A percentile compares a stretch with the other conserved stretches of the same genome.
Evolutionary conservation across 2,329 filamentous ascomycete genomes (phyloP).

Genomic region (Fusarium duplospermum): DNA sequence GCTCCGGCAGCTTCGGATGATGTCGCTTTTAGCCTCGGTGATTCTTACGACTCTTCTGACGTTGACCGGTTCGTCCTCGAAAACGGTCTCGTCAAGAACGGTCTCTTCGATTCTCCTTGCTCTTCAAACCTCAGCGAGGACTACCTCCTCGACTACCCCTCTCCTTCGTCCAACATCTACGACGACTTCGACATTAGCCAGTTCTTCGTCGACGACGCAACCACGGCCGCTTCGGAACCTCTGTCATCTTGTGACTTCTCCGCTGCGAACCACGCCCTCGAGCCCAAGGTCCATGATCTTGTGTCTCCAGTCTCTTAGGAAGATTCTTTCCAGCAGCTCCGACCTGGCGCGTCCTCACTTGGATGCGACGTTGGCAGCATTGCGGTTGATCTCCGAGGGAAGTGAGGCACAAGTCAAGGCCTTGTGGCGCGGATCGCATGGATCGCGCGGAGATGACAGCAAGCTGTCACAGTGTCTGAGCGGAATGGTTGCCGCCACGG

Average conservation of each 20-base stretch:
- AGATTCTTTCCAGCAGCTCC: conserved; percentile 79
- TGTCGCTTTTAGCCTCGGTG: conserved; percentile 75
- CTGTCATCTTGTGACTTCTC: conserved; percentile 61
- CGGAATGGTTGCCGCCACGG: conserved; percentile 57
- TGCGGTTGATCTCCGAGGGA: conserved; percentile 77
- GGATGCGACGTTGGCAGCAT: conserved; percentile 80
- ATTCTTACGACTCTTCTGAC: conserved; percentile 75
- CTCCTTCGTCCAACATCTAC: conserved; percentile 66
- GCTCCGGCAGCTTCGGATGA: conserved; percentile 67
- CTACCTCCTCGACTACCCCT: conserved; percentile 48
- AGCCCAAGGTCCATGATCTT: conserved; percentile 66
- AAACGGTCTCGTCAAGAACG: conserved; percentile 57
- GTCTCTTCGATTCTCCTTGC: conserved; percentile 78
- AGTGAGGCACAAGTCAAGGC: conserved; percentile 59
- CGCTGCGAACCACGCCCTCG: conserved; percentile 64
- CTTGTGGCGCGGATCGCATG: conserved; percentile 48
- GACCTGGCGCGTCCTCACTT: conserved; percentile 77
- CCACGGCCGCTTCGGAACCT: conserved; percentile 58
- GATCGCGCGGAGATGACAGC: conserved; percentile 52
- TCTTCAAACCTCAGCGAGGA: conserved; percentile 56
- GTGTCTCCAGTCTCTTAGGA: conserved; percentile 71
- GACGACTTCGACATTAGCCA: conserved; percentile 64
- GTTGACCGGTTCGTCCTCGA: conserved; percentile 82
- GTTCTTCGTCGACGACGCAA: conserved; percentile 66
- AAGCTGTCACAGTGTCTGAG: conserved; percentile 52